Conservation (phyloP, 768 basidiomycete species). For the Leccinum obscurum region DNA sequence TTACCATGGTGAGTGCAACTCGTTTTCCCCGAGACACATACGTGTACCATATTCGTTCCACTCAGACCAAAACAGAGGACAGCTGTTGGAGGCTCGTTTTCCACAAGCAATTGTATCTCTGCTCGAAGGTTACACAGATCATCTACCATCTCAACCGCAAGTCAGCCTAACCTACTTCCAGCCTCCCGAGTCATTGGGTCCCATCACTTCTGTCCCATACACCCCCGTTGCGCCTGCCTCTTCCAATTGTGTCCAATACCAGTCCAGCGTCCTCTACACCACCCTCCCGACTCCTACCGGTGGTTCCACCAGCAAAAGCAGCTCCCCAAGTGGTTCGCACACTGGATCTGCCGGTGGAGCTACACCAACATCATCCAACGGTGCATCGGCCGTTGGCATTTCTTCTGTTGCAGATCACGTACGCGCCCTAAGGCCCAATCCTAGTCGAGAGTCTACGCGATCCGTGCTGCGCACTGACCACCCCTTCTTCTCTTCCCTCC, state of each 20-base stretch:
- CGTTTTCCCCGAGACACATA: background rate
- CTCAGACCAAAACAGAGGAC: constrained; percentile 73
- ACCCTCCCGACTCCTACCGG: constrained; percentile 16
- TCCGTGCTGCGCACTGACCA: constrained; percentile 12
- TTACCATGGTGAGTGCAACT: constrained; percentile 53
- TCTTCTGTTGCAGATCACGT: constrained; percentile 25
- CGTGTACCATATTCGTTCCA: constrained; percentile 7
- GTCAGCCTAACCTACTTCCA: constrained; percentile 44
- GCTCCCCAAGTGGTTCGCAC: constrained; percentile 12
- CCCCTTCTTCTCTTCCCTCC: constrained; percentile 1
- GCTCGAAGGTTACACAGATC: constrained; percentile 61
- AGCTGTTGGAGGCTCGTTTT: constrained; percentile 67
- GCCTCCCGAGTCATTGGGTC: constrained; percentile 47
- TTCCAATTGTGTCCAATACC: constrained; percentile 43
- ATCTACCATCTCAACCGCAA: constrained; percentile 39
- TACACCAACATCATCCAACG: constrained; percentile 12
- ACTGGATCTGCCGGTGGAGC: constrained; percentile 19
- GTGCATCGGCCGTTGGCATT: constrained; percentile 23
- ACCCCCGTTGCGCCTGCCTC: constrained; percentile 39
- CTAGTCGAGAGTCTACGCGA: background rate
- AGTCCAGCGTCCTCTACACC: constrained; percentile 38
- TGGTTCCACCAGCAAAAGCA: background rate
- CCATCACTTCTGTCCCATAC: constrained; percentile 48
- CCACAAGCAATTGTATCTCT: constrained; percentile 66
- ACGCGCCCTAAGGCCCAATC: background rate